Percentiles rank a stretch among this genome's conserved stretches.
Evolutionary conservation across 768 basidiomycete genomes (phyloP).

Genomic region (Clitopilus passeckerianus): DNA sequence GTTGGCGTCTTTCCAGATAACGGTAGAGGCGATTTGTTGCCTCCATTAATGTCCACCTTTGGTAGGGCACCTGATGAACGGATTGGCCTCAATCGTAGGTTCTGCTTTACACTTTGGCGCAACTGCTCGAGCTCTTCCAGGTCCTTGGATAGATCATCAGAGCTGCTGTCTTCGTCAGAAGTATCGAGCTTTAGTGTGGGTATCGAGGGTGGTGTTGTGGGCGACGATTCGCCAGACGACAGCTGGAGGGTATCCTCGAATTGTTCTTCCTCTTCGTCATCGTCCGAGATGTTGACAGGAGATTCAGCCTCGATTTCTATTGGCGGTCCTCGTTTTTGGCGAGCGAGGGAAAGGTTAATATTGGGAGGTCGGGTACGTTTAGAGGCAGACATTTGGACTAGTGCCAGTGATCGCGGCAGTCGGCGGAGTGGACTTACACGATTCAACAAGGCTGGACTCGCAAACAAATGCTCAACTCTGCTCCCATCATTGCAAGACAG

Average conservation of each 20-base stretch:
- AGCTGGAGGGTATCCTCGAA: slow-evolving; percentile 35
- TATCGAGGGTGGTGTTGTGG: slow-evolving; percentile 24
- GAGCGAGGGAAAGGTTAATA: slow-evolving; percentile 36
- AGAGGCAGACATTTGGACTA: slow-evolving; percentile 15
- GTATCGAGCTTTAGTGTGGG: slow-evolving; percentile 25
- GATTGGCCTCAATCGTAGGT: slow-evolving; percentile 75
- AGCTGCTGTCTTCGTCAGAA: slow-evolving; percentile 25
- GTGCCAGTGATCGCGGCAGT: neutral
- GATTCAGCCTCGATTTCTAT: slow-evolving; percentile 33
- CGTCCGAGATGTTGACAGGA: slow-evolving; percentile 23
- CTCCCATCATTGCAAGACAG: neutral
- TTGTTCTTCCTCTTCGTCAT: slow-evolving; percentile 30
- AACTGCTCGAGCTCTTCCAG: slow-evolving; percentile 65
- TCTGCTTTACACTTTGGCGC: slow-evolving; percentile 68
- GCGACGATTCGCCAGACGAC: slow-evolving; percentile 31
- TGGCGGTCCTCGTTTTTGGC: slow-evolving; percentile 24
- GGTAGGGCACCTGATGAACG: slow-evolving; percentile 51
- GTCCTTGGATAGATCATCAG: slow-evolving; percentile 64
- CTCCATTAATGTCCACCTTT: slow-evolving; percentile 28
- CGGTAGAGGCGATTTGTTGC: slow-evolving; percentile 20
- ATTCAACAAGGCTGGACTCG: neutral
- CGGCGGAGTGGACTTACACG: neutral
- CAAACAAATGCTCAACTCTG: neutral
- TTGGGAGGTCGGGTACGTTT: slow-evolving; percentile 49
- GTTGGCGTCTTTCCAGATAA: slow-evolving; percentile 13